phyloP scores from a whole-genome alignment of 148 eudicot genomes.

The Chenopodium album region DNA sequence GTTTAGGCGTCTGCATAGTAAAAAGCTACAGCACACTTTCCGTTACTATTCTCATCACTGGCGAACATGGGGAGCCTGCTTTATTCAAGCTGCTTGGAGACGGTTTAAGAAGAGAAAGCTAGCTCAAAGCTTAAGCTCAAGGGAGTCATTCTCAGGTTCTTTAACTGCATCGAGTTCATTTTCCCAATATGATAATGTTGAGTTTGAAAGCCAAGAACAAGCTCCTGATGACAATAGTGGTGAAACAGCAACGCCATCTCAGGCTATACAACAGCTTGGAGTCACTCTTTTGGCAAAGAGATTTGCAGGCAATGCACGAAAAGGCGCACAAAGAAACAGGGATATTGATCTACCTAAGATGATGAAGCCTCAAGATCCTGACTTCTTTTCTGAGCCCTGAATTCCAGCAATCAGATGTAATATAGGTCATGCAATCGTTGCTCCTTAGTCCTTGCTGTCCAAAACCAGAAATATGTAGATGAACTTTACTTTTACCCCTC shows the following conservation, averaged over 20 bases:
- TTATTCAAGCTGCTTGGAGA: conserved; percentile 86
- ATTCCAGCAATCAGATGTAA: conserved; percentile 22
- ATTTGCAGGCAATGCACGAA: conserved; percentile 80
- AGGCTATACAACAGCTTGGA: conserved; percentile 48
- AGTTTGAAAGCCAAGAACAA: conserved; percentile 23
- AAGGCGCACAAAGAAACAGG: conserved; percentile 58
- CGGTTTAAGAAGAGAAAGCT: conserved; percentile 60
- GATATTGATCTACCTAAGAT: conserved; percentile 51
- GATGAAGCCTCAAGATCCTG: conserved; percentile 86
- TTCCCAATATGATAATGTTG: conserved; percentile 26
- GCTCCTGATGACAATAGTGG: conserved; percentile 24
- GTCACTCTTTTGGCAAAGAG: conserved; percentile 71
- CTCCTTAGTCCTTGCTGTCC: not conserved
- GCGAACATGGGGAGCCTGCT: conserved; percentile 90
- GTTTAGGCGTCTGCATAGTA: conserved; percentile 79
- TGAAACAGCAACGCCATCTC: conserved; percentile 35
- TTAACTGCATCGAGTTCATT: conserved; percentile 22
- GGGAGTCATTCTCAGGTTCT: conserved; percentile 57
- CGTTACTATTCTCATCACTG: conserved; percentile 82
- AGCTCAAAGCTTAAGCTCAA: conserved; percentile 46
- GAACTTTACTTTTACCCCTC: not conserved
- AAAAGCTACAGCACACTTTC: conserved; percentile 81
- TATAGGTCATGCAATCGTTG: not conserved
- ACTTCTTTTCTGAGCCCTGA: conserved; percentile 71
- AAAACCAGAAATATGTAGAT: conserved; percentile 5